phyloP scores from a whole-genome alignment of 768 basidiomycete species.

The Leccinum imitatum region DNA sequence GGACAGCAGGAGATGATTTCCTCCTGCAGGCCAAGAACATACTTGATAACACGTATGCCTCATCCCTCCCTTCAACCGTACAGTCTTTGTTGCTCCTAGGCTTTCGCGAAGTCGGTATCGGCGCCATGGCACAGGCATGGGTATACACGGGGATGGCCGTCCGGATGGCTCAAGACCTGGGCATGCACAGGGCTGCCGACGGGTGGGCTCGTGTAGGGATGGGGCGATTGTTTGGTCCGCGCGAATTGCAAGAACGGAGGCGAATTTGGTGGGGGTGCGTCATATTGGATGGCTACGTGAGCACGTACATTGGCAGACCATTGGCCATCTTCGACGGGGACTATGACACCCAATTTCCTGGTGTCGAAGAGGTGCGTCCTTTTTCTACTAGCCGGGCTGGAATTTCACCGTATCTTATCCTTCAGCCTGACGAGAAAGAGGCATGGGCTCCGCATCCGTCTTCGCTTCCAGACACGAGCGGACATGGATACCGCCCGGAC shows the following conservation, averaged over 20 bases:
- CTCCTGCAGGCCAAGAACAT: slow-evolving; percentile 64
- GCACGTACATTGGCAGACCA: slow-evolving; percentile 76
- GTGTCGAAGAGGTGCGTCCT: slow-evolving; percentile 50
- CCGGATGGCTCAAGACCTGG: slow-evolving; percentile 89
- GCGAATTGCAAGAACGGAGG: slow-evolving; percentile 68
- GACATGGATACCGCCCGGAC: slow-evolving; percentile 27
- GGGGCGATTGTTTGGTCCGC: slow-evolving; percentile 55
- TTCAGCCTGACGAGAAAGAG: slow-evolving; percentile 66
- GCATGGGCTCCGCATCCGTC: slow-evolving; percentile 45
- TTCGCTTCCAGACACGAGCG: slow-evolving; percentile 31
- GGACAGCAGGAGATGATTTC: slow-evolving; percentile 76
- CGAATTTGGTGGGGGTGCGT: slow-evolving; percentile 80
- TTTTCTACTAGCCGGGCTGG: not conserved
- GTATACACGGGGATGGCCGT: slow-evolving; percentile 84
- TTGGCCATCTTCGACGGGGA: slow-evolving; percentile 73
- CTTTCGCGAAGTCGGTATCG: slow-evolving; percentile 85
- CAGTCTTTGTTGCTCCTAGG: slow-evolving; percentile 81
- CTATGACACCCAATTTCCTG: slow-evolving; percentile 70
- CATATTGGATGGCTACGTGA: slow-evolving; percentile 77
- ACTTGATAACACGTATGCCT: slow-evolving; percentile 65
- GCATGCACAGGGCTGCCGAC: slow-evolving; percentile 79
- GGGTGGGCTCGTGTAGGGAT: slow-evolving; percentile 66
- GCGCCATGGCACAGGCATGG: slow-evolving; percentile 89
- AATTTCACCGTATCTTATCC: slow-evolving; percentile 11
- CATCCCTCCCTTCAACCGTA: slow-evolving; percentile 70